Evolutionary conservation across 192 early-diverging fungal species (phyloP).

Genomic region (Cladochytrium replicatum): DNA sequence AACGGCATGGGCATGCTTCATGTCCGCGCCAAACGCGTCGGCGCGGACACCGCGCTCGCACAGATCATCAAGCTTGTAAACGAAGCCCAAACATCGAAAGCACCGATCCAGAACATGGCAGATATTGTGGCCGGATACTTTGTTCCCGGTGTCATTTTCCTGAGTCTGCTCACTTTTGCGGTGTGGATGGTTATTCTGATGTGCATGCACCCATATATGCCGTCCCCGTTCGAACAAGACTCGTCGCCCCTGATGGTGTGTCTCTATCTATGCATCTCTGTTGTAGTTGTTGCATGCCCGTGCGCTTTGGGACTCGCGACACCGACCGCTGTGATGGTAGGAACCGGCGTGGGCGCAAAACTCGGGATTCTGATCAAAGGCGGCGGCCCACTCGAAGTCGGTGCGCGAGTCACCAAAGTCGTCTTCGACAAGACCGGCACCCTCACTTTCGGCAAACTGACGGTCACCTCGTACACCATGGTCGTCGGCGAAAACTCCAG

Average conservation of each 20-base stretch:
- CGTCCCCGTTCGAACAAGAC: slow-evolving; percentile 15
- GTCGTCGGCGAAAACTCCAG: neutral
- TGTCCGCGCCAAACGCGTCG: slow-evolving; percentile 77
- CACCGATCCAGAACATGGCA: slow-evolving; percentile 89
- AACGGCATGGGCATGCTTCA: slow-evolving; percentile 81
- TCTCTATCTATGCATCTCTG: slow-evolving; percentile 84
- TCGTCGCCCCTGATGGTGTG: slow-evolving; percentile 51
- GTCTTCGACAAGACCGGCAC: slow-evolving; percentile 99
- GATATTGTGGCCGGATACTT: slow-evolving; percentile 85
- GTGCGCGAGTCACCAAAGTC: slow-evolving; percentile 69
- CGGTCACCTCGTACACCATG: no score
- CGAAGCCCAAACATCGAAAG: slow-evolving; percentile 88
- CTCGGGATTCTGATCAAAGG: slow-evolving; percentile 96
- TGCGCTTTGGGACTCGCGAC: slow-evolving; percentile 93
- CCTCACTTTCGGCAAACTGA: slow-evolving; percentile 59
- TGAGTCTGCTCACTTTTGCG: slow-evolving; percentile 63
- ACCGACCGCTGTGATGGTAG: slow-evolving; percentile 98
- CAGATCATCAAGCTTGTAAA: slow-evolving; percentile 91
- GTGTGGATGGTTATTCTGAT: slow-evolving; percentile 61
- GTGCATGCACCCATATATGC: slow-evolving; percentile 15
- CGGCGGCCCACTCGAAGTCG: slow-evolving; percentile 72
- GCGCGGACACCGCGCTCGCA: slow-evolving; percentile 77
- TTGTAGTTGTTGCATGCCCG: slow-evolving; percentile 94
- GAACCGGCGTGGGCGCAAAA: slow-evolving; percentile 91
- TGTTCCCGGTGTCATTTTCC: slow-evolving; percentile 73